Evolutionary conservation across 306 rosid species (phyloP).

Genomic region (Prinsepia uniflora): DNA sequence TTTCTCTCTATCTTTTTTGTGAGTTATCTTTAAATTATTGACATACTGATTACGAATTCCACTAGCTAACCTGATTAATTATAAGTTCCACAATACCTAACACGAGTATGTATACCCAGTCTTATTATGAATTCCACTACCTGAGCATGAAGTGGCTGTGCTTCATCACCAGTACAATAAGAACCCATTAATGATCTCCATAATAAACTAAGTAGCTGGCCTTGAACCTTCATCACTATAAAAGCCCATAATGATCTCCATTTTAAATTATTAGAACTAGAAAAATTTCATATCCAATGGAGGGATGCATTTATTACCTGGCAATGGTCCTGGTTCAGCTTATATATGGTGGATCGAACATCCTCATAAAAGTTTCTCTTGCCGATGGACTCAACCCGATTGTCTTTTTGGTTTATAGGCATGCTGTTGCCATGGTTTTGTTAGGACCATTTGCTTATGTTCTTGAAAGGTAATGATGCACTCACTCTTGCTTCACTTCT

Average conservation of each 20-base stretch:
- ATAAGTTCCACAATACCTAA: too few relatives aligned
- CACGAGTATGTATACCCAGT: too few relatives aligned
- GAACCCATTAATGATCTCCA: background rate
- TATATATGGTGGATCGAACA: slow-evolving; percentile 15
- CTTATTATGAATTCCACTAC: too few relatives aligned
- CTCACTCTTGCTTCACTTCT: background rate
- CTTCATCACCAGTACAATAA: too few relatives aligned
- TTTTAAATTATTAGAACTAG: background rate
- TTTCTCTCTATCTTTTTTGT: too few relatives aligned
- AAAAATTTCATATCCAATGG: slow-evolving; percentile 7
- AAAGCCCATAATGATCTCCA: background rate
- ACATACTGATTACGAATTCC: background rate
- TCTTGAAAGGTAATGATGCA: background rate
- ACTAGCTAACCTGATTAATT: background rate
- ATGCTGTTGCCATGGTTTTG: background rate
- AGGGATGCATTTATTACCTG: slow-evolving; percentile 13
- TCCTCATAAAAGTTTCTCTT: slow-evolving; percentile 21
- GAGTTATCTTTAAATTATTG: background rate
- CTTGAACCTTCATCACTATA: background rate
- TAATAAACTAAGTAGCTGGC: background rate
- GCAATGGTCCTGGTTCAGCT: slow-evolving; percentile 23
- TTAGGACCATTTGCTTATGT: background rate
- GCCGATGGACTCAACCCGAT: slow-evolving; percentile 21
- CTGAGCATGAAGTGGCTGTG: too few relatives aligned
- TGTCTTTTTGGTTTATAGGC: background rate